A percentile compares a stretch with the other conserved stretches of the same genome.
phyloP scores from a whole-genome alignment of 139 green algal genomes.

The Volvox africanus region DNA sequence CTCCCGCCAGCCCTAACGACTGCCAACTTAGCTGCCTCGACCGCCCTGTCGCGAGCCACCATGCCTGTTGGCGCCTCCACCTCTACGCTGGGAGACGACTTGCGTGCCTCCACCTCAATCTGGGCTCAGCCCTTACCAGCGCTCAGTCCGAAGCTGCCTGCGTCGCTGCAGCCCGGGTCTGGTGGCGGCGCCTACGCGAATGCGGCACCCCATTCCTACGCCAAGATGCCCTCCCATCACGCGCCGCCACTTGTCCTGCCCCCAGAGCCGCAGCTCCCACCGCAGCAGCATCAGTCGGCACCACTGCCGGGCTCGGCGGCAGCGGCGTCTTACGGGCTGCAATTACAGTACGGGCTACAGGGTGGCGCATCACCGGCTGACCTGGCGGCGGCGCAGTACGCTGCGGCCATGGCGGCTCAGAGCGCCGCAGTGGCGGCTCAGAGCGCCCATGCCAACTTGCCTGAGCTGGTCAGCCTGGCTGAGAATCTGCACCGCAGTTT shows the following conservation, averaged over 20 bases:
- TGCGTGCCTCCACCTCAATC: conserved; percentile 14
- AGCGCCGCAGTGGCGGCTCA: conserved; percentile 33
- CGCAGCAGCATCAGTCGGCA: conserved; percentile 19
- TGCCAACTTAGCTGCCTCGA: neutral
- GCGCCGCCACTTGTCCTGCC: neutral
- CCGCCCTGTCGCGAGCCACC: neutral
- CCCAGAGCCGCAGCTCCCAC: neutral
- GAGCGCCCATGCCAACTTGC: conserved; percentile 7
- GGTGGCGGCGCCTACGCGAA: neutral
- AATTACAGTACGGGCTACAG: neutral
- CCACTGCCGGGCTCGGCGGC: neutral
- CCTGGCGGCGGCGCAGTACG: conserved; percentile 20
- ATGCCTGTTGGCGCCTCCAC: neutral
- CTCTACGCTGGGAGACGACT: neutral
- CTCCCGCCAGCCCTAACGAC: neutral
- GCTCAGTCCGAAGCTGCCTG: conserved; percentile 4
- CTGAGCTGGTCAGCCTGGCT: conserved; percentile 21
- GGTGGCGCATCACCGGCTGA: neutral
- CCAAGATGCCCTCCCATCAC: neutral
- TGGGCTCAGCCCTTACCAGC: conserved; percentile 22
- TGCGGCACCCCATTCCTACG: neutral
- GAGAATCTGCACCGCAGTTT: conserved; percentile 44
- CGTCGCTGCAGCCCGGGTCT: neutral
- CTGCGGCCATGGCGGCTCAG: conserved; percentile 25
- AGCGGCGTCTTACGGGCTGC: conserved; percentile 9